Percentiles rank a stretch among this genome's conserved stretches.
Conservation (phyloP, 306 rosid species). For the Cicer judaicum region DNA sequence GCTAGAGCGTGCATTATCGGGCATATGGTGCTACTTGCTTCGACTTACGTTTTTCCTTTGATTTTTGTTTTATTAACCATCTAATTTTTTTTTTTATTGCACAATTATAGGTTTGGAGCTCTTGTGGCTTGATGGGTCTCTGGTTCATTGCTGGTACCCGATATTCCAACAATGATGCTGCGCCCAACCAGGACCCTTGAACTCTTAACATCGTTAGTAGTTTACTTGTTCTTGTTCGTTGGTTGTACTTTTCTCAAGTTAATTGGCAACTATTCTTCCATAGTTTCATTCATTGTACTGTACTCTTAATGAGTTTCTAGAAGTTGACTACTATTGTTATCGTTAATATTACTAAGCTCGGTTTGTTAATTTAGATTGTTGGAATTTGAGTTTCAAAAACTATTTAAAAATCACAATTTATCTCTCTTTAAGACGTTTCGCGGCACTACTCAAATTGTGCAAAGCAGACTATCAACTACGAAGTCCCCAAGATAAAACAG, state of each 20-base stretch:
- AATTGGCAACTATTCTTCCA: conserved; percentile 35
- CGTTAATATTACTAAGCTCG: no score
- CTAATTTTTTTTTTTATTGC: conserved; percentile 27
- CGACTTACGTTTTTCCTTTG: neutral
- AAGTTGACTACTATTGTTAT: neutral
- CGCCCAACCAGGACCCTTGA: conserved; percentile 93
- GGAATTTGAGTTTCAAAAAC: no score
- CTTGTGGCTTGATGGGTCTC: conserved; percentile 86
- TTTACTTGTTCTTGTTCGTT: conserved; percentile 72
- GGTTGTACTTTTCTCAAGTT: conserved; percentile 90
- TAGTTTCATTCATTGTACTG: conserved; percentile 12
- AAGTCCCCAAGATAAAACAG: no score
- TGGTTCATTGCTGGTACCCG: conserved; percentile 82
- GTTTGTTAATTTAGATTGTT: no score
- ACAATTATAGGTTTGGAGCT: conserved; percentile 75
- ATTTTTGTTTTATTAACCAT: conserved; percentile 11
- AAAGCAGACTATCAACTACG: no score
- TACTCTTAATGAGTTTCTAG: conserved; percentile 38
- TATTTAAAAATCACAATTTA: no score
- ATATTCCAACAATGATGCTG: conserved; percentile 72
- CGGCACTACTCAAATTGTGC: no score
- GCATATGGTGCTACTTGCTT: conserved; percentile 51
- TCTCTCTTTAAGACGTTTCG: no score
- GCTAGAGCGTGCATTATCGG: conserved; percentile 81
- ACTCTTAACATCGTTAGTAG: conserved; percentile 84